Evolutionary conservation across 345 rosid species (phyloP).

Genomic region (Eucalyptus fibrosa): DNA sequence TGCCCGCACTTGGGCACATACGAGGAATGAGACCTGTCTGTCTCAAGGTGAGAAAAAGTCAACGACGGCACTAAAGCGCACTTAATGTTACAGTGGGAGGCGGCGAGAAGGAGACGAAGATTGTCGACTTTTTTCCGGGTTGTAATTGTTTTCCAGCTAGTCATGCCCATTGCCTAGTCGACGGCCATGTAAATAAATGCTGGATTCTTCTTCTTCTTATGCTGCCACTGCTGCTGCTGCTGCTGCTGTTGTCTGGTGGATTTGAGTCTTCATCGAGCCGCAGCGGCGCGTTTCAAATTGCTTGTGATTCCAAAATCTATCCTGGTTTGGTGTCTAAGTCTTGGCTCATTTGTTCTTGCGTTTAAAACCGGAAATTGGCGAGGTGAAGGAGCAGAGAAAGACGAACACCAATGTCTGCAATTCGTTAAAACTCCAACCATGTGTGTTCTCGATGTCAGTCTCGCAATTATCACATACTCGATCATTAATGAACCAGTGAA

Average conservation of each 20-base stretch:
- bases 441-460: background rate
- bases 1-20: background rate
- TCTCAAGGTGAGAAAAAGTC: background rate
- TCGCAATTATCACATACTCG: background rate
- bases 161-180: background rate
- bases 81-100: background rate
- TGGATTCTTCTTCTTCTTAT: background rate
- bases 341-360: background rate
- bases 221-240: no score
- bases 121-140: background rate
- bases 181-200: background rate
- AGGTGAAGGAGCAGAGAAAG: background rate
- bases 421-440: background rate
- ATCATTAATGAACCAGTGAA: background rate
- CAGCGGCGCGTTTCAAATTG: background rate
- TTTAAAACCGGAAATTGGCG: background rate
- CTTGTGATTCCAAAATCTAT: background rate
- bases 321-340: background rate
- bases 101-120: background rate
- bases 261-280: background rate
- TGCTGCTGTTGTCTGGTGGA: background rate
- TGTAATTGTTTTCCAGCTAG: background rate
- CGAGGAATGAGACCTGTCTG: background rate
- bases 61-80: background rate
- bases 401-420: background rate